Conservation (phyloP, 148 eudicot species). For the Heliosperma pusillum region DNA sequence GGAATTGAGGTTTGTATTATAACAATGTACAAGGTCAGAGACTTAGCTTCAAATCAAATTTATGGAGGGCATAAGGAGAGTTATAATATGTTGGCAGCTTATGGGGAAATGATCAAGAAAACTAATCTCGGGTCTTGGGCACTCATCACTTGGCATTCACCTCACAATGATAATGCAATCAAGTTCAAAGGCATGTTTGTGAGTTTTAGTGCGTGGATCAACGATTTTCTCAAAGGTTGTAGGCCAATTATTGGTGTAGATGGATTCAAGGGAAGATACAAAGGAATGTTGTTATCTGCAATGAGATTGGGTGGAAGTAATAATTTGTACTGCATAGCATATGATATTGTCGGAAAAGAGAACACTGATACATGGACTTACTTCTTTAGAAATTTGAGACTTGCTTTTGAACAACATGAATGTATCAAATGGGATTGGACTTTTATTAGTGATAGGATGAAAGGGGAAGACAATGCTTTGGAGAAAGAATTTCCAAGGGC, state of each 20-base stretch:
- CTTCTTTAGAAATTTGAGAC: background rate
- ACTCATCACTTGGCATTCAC: background rate
- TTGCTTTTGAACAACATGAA: background rate
- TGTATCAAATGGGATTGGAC: no score
- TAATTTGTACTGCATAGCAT: constrained; percentile 2
- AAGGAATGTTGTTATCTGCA: no score
- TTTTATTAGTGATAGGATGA: no score
- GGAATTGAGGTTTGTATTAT: no score
- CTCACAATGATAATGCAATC: background rate
- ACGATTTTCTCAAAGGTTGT: background rate
- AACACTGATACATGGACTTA: background rate
- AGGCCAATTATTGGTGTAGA: constrained; percentile 6
- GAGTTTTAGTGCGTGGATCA: background rate
- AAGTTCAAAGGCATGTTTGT: background rate
- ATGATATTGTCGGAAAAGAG: background rate
- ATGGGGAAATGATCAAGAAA: background rate
- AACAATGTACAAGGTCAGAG: no score
- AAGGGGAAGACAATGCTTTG: no score
- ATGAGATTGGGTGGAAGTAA: no score
- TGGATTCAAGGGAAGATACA: no score
- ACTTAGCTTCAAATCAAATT: no score
- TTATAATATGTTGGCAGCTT: no score
- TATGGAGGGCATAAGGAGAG: no score
- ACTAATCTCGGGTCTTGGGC: background rate
- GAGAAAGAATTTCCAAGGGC: no score